These are phyloP conservation scores for Balamuthia mandrillaris DNA, from an alignment of 208 protist genomes.

Conservation along the genomic window DNA sequence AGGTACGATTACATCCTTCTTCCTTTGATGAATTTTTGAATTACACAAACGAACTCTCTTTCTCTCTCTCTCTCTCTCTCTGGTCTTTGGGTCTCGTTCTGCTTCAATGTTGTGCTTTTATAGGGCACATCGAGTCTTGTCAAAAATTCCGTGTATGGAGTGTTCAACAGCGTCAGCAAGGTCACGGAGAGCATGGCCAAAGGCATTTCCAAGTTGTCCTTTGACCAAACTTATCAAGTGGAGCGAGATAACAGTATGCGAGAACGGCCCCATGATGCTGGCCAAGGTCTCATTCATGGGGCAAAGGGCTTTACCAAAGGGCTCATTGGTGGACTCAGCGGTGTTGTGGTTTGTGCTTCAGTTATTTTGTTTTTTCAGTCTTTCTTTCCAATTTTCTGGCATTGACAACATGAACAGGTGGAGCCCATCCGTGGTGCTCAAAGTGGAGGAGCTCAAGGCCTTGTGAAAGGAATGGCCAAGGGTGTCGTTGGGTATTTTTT, in stretches of 20 bases:
- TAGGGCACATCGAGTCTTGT: constrained; percentile 46
- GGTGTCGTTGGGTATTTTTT: constrained; percentile 19
- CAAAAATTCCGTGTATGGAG: constrained; percentile 54
- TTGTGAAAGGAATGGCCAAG: constrained; percentile 21
- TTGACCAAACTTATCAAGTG: too few species aligned
- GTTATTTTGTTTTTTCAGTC: neutral
- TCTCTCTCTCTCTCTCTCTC: neutral
- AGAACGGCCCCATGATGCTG: too few species aligned
- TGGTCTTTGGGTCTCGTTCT: too few species aligned
- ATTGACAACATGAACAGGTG: neutral
- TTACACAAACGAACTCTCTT: too few species aligned
- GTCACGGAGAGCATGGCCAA: constrained; percentile 56
- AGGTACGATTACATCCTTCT: constrained; percentile 26
- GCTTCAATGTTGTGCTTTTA: neutral
- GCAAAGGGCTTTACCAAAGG: constrained; percentile 65
- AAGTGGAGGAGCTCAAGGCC: neutral
- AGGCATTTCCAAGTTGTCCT: constrained; percentile 46
- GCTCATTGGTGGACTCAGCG: constrained; percentile 61
- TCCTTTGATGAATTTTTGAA: too few species aligned
- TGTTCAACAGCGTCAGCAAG: constrained; percentile 59
- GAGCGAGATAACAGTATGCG: too few species aligned
- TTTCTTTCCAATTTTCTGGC: neutral
- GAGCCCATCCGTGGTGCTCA: constrained; percentile 24
- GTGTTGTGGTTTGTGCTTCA: constrained; percentile 47
- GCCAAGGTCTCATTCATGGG: constrained; percentile 41